Conservation (phyloP, 2,329 filamentous ascomycete species). For the Pyrenochaeta sp. region DNA sequence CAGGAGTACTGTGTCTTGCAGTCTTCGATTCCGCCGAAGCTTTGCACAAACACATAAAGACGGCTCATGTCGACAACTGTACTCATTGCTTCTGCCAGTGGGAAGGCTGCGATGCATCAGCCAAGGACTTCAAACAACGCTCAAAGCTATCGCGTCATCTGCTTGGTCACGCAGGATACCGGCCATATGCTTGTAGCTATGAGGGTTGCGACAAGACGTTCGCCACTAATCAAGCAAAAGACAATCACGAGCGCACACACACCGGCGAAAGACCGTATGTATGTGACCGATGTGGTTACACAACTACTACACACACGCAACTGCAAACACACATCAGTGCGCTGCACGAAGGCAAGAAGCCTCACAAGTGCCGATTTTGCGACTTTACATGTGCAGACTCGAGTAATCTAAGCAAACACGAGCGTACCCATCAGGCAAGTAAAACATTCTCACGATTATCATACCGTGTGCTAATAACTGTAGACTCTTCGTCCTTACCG, state of each 20-base stretch:
- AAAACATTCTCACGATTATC: not conserved
- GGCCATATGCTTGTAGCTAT: slow-evolving; percentile 46
- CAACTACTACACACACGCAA: slow-evolving; percentile 50
- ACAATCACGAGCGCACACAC: slow-evolving; percentile 50
- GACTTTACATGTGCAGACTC: slow-evolving; percentile 48
- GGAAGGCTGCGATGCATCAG: slow-evolving; percentile 41
- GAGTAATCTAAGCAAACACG: slow-evolving; percentile 48
- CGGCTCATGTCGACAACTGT: slow-evolving; percentile 44
- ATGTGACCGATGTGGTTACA: slow-evolving; percentile 47
- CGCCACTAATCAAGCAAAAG: slow-evolving; percentile 50
- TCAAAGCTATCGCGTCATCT: slow-evolving; percentile 49
- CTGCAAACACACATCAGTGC: slow-evolving; percentile 48
- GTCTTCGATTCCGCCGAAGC: slow-evolving; percentile 35
- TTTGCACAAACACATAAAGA: slow-evolving; percentile 47
- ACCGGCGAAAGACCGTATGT: slow-evolving; percentile 47
- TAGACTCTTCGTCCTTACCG: slow-evolving; percentile 46
- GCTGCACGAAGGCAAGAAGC: slow-evolving; percentile 46
- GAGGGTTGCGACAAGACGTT: slow-evolving; percentile 47
- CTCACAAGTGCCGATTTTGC: slow-evolving; percentile 48
- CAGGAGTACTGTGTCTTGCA: slow-evolving; percentile 36
- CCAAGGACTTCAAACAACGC: slow-evolving; percentile 50
- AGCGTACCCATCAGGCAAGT: slow-evolving; percentile 45
- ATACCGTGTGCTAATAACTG: slow-evolving; percentile 1
- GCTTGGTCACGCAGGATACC: slow-evolving; percentile 47
- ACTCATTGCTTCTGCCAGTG: slow-evolving; percentile 46